Conservation (phyloP, 805 yeast genomes). For the Candida ipomoeae region DNA sequence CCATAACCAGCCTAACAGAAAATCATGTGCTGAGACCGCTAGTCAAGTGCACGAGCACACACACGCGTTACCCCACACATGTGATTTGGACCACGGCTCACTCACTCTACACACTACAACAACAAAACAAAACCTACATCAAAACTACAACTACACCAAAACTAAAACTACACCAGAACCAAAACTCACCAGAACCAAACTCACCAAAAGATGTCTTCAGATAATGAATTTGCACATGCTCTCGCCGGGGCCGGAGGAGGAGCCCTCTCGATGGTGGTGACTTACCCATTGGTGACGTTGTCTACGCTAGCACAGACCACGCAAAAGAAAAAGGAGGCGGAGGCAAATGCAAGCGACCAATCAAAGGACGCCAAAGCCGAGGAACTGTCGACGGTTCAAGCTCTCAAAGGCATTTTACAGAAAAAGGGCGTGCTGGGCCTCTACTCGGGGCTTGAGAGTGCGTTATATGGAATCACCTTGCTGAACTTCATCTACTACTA, state of each 20-base stretch:
- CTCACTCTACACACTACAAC: not conserved
- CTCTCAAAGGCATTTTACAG: conserved; percentile 41
- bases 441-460: conserved; percentile 85
- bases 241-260: conserved; percentile 94
- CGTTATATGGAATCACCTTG: conserved; percentile 77
- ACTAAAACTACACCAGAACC: too few species aligned
- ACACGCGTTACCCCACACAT: conserved; percentile 1
- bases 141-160: too few species aligned
- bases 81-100: not conserved
- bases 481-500: conserved; percentile 89
- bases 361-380: too few species aligned
- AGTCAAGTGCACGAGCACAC: not conserved
- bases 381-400: conserved; percentile 20
- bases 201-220: conserved; percentile 10
- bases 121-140: too few species aligned
- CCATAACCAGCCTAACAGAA: too few species aligned
- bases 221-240: conserved; percentile 70
- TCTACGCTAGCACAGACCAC: conserved; percentile 87
- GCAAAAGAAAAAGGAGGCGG: conserved; percentile 21
- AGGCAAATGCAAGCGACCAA: not conserved
- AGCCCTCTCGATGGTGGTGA: conserved; percentile 76
- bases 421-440: conserved; percentile 65
- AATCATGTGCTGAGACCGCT: too few species aligned
- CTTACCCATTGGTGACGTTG: conserved; percentile 84
- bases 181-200: too few species aligned